Evolutionary conservation across 345 rosid genomes (phyloP), one percentile per base, ranked within the genome.

Genomic region (Jatropha curcas): DNA sequence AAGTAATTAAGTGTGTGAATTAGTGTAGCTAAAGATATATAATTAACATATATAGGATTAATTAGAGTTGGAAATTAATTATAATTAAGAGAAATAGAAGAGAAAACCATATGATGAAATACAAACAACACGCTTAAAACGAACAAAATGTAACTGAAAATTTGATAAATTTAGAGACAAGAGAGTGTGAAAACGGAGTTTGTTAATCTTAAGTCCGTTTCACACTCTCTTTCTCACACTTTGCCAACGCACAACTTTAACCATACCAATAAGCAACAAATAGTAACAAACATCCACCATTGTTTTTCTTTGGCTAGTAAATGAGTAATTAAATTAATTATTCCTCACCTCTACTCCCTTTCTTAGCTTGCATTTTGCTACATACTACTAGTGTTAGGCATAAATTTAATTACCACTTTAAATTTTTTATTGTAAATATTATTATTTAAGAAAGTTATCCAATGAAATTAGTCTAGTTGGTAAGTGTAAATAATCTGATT

Each of bases 141-240:
- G 59, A 74, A 55, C 53, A 20, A 51, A 68, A 55, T 68, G 80
- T 76, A 83, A 86, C 88, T 41, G 86, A 84, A 85, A 88, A 53
- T 25, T 35, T 43, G 86, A 24, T 77, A 81, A 84, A 86, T 65
- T 82, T 84, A 81, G 88, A 57, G 74, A 60, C 25, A 41, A 13
- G 5, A 62, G 63, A 77, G 74, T 60, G 74, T 71, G 58, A 68
- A 69, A 65, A 31, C 67, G 67, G 67, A 65, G 81, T 81, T 60
- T 74, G 80, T 77, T 68, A 68, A 78, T 72, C 60, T 74, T 33
- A 77, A 74, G 72, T 71, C 92, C 90, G 88, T 82, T 84, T 88
- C 89, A 86, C 86, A 84, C 86, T 88, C 92, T 75, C 89, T 86
- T 84, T 88, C 89, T 80, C 89, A 86, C 87, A 80, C 88, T 86